These are phyloP conservation scores for Xerocomellus amylosporus DNA, from an alignment of 768 basidiomycete species.

Conservation along the genomic window DNA sequence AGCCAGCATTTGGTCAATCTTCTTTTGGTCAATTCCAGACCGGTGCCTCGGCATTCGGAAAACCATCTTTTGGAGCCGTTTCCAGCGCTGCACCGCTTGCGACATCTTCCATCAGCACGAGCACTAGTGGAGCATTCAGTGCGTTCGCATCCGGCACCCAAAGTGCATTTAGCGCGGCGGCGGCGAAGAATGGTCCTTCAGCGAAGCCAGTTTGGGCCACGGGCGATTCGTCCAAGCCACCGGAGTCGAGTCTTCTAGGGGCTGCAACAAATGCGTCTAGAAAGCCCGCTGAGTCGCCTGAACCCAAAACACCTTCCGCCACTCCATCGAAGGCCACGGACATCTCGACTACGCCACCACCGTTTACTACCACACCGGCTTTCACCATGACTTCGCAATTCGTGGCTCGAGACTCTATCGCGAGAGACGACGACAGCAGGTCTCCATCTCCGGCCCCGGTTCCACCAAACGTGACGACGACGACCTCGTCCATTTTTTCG, in stretches of 20 bases:
- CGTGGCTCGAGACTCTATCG: constrained; percentile 11
- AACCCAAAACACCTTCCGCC: constrained; percentile 11
- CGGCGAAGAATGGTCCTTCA: constrained; percentile 16
- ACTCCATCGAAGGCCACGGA: constrained; percentile 4
- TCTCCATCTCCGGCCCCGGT: constrained; percentile 26
- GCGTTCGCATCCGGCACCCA: constrained; percentile 32
- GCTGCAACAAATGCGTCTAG: constrained; percentile 4
- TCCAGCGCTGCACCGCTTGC: constrained; percentile 10
- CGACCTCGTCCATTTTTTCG: constrained; percentile 15
- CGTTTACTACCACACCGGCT: background rate
- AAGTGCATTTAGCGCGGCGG: constrained; percentile 29
- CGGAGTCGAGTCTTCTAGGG: constrained; percentile 6
- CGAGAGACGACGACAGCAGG: constrained; percentile 23
- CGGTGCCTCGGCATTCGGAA: constrained; percentile 20
- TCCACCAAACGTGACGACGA: constrained; percentile 1
- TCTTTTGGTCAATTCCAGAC: constrained; percentile 24
- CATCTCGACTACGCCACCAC: constrained; percentile 3
- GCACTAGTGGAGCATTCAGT: constrained; percentile 35
- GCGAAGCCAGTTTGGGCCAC: constrained; percentile 25
- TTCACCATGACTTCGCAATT: constrained; percentile 3
- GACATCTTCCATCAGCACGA: constrained; percentile 8
- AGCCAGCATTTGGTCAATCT: constrained; percentile 40
- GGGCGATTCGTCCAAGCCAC: constrained; percentile 5
- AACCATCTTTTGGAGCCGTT: constrained; percentile 18
- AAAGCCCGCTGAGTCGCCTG: constrained; percentile 8